Conservation (phyloP, 768 basidiomycete genomes). For the Pulveroboletus sp. region DNA sequence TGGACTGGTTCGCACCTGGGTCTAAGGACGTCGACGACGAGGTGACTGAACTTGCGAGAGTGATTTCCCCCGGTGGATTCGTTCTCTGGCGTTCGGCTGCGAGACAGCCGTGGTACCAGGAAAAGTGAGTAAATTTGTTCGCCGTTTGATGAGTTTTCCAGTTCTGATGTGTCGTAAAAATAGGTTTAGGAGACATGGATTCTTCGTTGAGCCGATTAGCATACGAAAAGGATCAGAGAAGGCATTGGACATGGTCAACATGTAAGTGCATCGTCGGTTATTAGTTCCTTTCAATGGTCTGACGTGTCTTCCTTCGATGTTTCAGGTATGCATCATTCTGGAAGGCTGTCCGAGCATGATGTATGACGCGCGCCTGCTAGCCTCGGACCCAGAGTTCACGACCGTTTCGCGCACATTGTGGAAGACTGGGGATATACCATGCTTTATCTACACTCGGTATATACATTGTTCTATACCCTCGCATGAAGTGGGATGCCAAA, state of each 20-base stretch:
- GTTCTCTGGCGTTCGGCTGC: constrained; percentile 67
- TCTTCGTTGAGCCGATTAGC: constrained; percentile 48
- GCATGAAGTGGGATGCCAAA: too few species aligned
- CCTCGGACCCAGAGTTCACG: neutral
- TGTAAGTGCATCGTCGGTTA: constrained; percentile 38
- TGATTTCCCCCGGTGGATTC: constrained; percentile 53
- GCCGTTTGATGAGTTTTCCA: neutral
- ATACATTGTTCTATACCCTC: too few species aligned
- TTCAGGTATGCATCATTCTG: constrained; percentile 33
- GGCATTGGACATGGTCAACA: constrained; percentile 67
- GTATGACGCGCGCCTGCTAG: neutral
- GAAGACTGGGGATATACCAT: neutral
- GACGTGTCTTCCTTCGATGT: neutral
- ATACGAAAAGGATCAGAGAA: constrained; percentile 45
- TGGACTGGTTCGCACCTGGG: constrained; percentile 55
- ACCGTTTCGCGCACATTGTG: neutral
- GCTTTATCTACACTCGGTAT: too few species aligned
- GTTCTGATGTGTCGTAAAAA: neutral
- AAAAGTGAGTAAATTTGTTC: constrained; percentile 33
- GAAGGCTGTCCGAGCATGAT: constrained; percentile 25
- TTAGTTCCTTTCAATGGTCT: neutral
- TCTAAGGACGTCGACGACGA: constrained; percentile 49
- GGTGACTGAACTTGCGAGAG: constrained; percentile 50
- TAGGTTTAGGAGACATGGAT: constrained; percentile 52
- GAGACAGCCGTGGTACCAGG: constrained; percentile 62